Evolutionary conservation across 192 early-diverging fungal genomes (phyloP).

Genomic region (Umbelopsis ramanniana): DNA sequence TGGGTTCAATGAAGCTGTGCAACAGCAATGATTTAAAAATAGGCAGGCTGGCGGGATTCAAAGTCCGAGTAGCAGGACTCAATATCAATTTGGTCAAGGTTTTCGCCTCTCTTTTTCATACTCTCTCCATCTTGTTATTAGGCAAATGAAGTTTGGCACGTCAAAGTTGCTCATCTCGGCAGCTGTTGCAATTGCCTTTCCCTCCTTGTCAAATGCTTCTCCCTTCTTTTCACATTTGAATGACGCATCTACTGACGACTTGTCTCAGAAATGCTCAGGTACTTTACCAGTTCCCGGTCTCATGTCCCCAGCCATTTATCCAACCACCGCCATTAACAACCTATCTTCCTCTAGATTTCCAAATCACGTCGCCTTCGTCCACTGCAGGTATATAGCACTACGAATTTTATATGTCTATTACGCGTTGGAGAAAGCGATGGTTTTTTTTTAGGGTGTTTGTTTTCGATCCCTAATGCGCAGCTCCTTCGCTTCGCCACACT

Average conservation of each 20-base stretch:
- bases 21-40: no score
- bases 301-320: not conserved
- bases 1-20: no score
- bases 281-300: not conserved
- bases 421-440: no score
- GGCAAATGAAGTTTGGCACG: conserved; percentile 19
- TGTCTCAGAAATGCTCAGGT: not conserved
- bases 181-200: conserved; percentile 16
- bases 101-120: not conserved
- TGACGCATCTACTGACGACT: not conserved
- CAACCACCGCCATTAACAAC: not conserved
- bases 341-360: not conserved
- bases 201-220: conserved; percentile 17
- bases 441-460: not conserved
- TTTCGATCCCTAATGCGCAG: conserved; percentile 11
- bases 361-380: not conserved
- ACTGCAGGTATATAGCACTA: not conserved
- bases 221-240: conserved; percentile 16
- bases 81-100: not conserved
- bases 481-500: not conserved
- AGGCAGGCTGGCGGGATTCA: no score
- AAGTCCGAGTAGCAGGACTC: no score
- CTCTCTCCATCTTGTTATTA: not conserved
- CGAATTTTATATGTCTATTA: no score
- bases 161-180: conserved; percentile 24